Base-by-base conservation (phyloP, 208 protist species). In the Leishmania mexicana region DNA sequence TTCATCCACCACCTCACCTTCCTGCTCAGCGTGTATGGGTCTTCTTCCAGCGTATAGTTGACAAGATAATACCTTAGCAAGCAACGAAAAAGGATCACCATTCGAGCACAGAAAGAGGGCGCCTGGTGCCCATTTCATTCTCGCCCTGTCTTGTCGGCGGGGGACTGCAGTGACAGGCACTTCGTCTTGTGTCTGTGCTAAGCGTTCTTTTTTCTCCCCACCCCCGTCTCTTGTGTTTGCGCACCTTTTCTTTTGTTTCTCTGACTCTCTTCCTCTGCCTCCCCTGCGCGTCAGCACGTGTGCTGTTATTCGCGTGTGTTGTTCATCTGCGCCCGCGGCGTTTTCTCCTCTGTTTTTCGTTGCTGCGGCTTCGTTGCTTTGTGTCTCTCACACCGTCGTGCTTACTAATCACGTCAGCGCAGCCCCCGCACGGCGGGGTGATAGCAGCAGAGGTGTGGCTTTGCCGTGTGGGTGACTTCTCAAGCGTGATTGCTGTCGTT, bases 1-100 rank as follows among this genome's bases (percentile, higher is more conserved):
- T 31, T 28, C 35, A 28, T 64, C 28, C 58, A 4, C n/a, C 58
- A 64, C 28, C 35, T 8, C 28, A 11, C 31, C 58, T 64, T 28
- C 58, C 58, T 64, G 58, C n/a, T 64, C 28, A 35, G 35, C 58
- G 21, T 73, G 79, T 62, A 76, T 73, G 65, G 28, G 28, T 64
- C 58, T 4, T 31, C 3, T 21, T 54, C 10, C 57, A 64, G 58
- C 0, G 58, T 64, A 64, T 28, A 15, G 28, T 31, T 10, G 58
- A 35, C 28, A 35, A 35, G 31, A 35, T 35, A 28, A 1, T 64
- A 13, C 1, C n/a, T 64, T 64, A 64, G 58, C 58, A 35, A 64
- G 24, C 28, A 64, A 1, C n/a, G 58, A 28, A 64, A 2, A 64
- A 13, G 58, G n/a, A 4, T 28, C 2, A 31, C 28, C 3, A 31